Evolutionary conservation across 129 eudicot genomes (phyloP).

Genomic region (Pittosporum tobira): DNA sequence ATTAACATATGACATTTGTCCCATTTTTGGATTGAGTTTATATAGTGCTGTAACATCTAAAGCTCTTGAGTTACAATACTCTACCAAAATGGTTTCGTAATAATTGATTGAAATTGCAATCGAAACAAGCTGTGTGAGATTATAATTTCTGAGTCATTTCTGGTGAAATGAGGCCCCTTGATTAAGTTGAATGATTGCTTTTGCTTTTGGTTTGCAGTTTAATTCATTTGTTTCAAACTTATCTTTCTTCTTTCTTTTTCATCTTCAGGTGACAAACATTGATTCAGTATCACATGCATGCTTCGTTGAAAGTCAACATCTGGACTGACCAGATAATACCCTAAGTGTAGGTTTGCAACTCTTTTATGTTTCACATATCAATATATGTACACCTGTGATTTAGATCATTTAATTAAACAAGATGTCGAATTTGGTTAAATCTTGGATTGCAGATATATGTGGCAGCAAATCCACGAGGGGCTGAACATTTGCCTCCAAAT

Average conservation of each 20-base stretch:
- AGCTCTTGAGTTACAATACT: too few species aligned
- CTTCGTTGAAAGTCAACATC: not conserved
- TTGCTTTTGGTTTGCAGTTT: too few species aligned
- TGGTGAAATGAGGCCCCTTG: too few species aligned
- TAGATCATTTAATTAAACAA: not conserved
- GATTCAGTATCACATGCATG: not conserved
- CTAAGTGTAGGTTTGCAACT: slow-evolving; percentile 6
- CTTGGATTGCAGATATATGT: slow-evolving; percentile 28
- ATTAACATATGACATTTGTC: too few species aligned
- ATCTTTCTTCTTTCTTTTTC: not conserved
- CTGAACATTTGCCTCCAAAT: slow-evolving; percentile 32
- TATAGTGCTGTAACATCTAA: too few species aligned
- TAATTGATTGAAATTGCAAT: too few species aligned
- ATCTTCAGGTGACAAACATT: slow-evolving; percentile 4
- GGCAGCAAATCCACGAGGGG: slow-evolving; percentile 42
- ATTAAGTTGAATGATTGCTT: too few species aligned
- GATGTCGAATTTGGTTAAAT: not conserved
- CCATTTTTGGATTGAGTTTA: too few species aligned
- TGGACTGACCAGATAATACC: not conserved
- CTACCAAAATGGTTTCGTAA: too few species aligned
- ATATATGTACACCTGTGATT: not conserved
- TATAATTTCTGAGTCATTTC: too few species aligned
- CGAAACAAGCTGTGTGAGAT: too few species aligned
- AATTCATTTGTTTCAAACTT: not conserved
- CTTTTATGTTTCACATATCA: not conserved